These are phyloP conservation scores for Candida sojae DNA, from an alignment of 1,139 yeast genomes.

Conservation along the genomic window DNA sequence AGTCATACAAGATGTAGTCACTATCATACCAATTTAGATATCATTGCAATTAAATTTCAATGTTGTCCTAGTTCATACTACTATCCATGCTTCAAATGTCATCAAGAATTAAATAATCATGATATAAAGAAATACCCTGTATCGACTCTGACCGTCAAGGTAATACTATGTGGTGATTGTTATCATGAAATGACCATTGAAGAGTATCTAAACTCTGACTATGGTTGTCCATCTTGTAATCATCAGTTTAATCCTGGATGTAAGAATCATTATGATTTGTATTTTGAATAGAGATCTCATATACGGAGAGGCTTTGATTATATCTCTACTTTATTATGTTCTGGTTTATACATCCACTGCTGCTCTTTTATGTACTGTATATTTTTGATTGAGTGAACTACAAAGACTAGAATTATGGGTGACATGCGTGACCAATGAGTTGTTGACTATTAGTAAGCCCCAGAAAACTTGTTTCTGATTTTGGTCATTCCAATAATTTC, in stretches of 20 bases:
- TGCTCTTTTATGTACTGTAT: too few relatives aligned
- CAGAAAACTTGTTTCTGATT: too few relatives aligned
- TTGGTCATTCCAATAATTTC: too few relatives aligned
- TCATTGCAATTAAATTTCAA: conserved; percentile 44
- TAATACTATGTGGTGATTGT: conserved; percentile 43
- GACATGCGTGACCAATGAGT: too few relatives aligned
- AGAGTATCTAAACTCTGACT: conserved; percentile 21
- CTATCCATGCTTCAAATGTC: conserved; percentile 47
- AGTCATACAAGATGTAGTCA: conserved; percentile 40
- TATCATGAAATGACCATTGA: conserved; percentile 27
- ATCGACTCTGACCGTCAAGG: conserved; percentile 18
- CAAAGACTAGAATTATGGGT: too few relatives aligned
- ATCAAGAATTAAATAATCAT: conserved; percentile 23
- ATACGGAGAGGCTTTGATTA: too few relatives aligned
- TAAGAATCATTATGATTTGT: conserved; percentile 35
- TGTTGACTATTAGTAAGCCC: too few relatives aligned
- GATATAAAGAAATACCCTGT: conserved; percentile 19
- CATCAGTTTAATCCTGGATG: conserved; percentile 41
- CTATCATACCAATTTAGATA: conserved; percentile 35
- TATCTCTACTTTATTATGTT: too few relatives aligned
- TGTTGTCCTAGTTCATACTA: conserved; percentile 32
- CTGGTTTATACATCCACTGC: too few relatives aligned
- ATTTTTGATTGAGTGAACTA: too few relatives aligned
- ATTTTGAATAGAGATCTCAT: conserved; percentile 20
- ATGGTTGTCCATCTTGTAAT: conserved; percentile 27